Percentiles rank a stretch among this genome's conserved stretches.
These are phyloP conservation scores for Venturia oleaginea DNA, from an alignment of 2,329 filamentous ascomycete species.

Conservation along the genomic window DNA sequence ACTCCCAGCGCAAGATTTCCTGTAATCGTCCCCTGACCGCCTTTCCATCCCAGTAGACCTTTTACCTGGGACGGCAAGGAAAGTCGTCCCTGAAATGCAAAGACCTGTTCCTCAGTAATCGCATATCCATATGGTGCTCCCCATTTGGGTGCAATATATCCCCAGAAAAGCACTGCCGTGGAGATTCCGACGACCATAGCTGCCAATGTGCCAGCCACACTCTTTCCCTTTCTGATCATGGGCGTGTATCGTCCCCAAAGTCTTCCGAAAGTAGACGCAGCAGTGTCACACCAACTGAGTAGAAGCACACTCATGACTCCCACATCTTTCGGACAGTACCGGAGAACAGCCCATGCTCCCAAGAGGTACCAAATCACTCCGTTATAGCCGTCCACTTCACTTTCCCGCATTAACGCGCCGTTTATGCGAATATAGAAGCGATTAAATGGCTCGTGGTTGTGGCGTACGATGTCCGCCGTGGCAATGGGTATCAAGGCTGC, in stretches of 20 bases:
- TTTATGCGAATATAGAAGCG: constrained; percentile 74
- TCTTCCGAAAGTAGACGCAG: constrained; percentile 87
- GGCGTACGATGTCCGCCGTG: constrained; percentile 70
- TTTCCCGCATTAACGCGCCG: constrained; percentile 93
- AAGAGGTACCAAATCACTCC: constrained; percentile 95
- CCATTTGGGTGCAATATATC: constrained; percentile 59
- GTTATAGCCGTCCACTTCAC: constrained; percentile 88
- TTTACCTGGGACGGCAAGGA: constrained; percentile 55
- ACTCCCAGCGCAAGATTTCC: constrained; percentile 66
- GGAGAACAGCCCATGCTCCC: constrained; percentile 77
- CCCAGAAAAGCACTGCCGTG: constrained; percentile 82
- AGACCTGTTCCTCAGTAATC: constrained; percentile 43
- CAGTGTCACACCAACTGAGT: constrained; percentile 96
- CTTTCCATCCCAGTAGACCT: constrained; percentile 51
- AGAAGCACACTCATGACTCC: constrained; percentile 82
- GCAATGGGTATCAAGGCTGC: constrained; percentile 75
- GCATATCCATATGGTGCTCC: constrained; percentile 24
- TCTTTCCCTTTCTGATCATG: constrained; percentile 77
- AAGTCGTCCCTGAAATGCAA: constrained; percentile 74
- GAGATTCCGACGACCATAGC: constrained; percentile 75
- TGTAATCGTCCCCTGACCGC: constrained; percentile 51
- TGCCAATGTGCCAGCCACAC: constrained; percentile 76
- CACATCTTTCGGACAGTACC: constrained; percentile 87
- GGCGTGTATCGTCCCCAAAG: constrained; percentile 85
- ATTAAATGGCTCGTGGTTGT: constrained; percentile 74